A percentile compares a stretch with the other conserved stretches of the same genome.
These are phyloP conservation scores for Bjerkandera adusta DNA, from an alignment of 1,284 basidiomycete genomes.

Conservation along the genomic window DNA sequence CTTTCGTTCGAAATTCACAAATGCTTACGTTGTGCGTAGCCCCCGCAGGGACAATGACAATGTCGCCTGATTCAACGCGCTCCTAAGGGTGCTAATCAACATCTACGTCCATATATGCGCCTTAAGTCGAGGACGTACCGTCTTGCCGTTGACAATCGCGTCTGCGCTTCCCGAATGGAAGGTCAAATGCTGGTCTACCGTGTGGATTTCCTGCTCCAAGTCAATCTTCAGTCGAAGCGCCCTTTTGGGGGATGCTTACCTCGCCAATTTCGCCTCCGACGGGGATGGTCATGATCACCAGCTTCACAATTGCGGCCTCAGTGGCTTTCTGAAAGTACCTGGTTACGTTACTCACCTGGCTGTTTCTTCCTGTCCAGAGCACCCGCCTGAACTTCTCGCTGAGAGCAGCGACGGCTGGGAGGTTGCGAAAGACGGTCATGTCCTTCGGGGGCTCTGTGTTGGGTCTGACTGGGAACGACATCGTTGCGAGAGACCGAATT, in stretches of 20 bases:
- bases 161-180: constrained; percentile 29
- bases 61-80: constrained; percentile 25
- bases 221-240: background rate
- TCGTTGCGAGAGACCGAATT: no score
- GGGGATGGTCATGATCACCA: constrained; percentile 32
- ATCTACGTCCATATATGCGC: no score
- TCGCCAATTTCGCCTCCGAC: constrained; percentile 28
- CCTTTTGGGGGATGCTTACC: constrained; percentile 12
- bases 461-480: constrained; percentile 21
- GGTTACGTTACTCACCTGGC: constrained; percentile 25
- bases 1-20: background rate
- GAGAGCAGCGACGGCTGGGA: constrained; percentile 23
- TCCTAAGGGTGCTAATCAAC: constrained; percentile 10
- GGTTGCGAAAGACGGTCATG: constrained; percentile 26
- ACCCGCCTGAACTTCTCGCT: constrained; percentile 31
- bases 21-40: constrained; percentile 29
- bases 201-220: constrained; percentile 26
- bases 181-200: constrained; percentile 31
- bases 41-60: constrained; percentile 31
- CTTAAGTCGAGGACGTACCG: constrained; percentile 16
- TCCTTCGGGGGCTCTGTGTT: constrained; percentile 31
- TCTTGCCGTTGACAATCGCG: constrained; percentile 27
- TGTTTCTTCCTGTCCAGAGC: constrained; percentile 30
- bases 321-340: background rate
- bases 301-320: constrained; percentile 8